These are phyloP conservation scores for Metarhizium guizhouense DNA, from an alignment of 2,329 filamentous ascomycete species.

Conservation along the genomic window DNA sequence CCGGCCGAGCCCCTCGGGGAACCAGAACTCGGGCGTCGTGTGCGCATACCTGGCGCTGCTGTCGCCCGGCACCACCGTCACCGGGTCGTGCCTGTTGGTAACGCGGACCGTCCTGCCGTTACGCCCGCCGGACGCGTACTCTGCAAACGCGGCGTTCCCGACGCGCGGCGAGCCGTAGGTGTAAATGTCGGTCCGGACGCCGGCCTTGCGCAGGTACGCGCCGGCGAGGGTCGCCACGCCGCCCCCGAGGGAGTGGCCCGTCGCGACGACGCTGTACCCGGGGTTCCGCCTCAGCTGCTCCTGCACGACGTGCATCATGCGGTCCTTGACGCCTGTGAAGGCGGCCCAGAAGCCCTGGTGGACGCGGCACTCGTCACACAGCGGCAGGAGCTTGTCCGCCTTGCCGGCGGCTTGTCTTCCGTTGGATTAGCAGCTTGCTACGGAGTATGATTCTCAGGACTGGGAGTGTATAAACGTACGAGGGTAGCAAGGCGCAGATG, in stretches of 20 bases:
- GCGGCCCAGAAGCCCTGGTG: conserved; percentile 1
- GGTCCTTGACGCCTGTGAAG: neutral
- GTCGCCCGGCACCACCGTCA: neutral
- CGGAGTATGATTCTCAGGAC: neutral
- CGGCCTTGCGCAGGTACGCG: conserved; percentile 42
- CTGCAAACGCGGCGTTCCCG: conserved; percentile 49
- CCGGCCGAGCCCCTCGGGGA: neutral
- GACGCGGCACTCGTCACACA: neutral
- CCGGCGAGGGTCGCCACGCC: conserved; percentile 53
- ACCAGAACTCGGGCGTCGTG: conserved; percentile 1
- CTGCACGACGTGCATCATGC: neutral
- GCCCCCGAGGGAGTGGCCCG: conserved; percentile 61
- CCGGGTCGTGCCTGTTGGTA: neutral
- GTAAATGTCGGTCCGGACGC: conserved; percentile 45
- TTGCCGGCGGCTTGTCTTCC: neutral
- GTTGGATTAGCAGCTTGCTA: no score
- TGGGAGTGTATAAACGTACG: neutral
- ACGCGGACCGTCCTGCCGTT: neutral
- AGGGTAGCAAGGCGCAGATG: neutral
- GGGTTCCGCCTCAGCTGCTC: neutral
- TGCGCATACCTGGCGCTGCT: neutral
- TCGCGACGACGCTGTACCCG: conserved; percentile 34
- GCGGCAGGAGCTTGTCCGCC: neutral
- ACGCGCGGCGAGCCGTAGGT: conserved; percentile 59
- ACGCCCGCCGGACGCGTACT: neutral